Percentiles rank a stretch among this genome's conserved stretches.
Conservation (phyloP, 129 eudicot genomes). For the Logfia minima region DNA sequence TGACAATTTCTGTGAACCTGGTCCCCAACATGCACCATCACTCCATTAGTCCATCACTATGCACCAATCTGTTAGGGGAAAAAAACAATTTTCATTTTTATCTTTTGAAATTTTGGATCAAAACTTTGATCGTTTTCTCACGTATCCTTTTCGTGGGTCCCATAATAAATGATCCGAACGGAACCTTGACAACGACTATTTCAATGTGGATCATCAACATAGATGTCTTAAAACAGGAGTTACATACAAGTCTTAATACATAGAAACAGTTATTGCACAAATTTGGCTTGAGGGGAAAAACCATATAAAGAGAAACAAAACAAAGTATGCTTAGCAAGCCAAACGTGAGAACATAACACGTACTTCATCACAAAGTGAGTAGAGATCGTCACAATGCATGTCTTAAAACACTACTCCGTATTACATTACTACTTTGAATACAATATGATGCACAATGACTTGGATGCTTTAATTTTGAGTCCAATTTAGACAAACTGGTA, state of each 20-base stretch:
- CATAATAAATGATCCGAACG: not conserved
- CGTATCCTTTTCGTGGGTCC: constrained; percentile 12
- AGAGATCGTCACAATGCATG: not conserved
- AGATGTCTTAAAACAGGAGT: not conserved
- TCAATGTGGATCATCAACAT: not conserved
- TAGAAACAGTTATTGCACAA: not conserved
- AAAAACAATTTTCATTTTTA: not conserved
- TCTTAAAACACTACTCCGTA: not conserved
- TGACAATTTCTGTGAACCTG: constrained; percentile 8
- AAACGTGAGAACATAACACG: not conserved
- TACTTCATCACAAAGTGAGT: not conserved
- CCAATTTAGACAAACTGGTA: not conserved
- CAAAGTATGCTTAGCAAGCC: not conserved
- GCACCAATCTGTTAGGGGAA: constrained; percentile 7
- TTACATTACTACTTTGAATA: not conserved
- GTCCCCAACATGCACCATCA: constrained; percentile 32
- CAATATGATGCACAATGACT: not conserved
- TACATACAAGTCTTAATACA: not conserved
- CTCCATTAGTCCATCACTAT: constrained; percentile 2
- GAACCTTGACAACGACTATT: not conserved
- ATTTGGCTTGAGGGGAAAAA: too few species aligned
- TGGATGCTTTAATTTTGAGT: not conserved
- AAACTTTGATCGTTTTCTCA: constrained; percentile 6
- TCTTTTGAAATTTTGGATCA: not conserved
- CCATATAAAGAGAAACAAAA: too few species aligned